phyloP scores from a whole-genome alignment of 768 basidiomycete genomes.

The Mycena venus region DNA sequence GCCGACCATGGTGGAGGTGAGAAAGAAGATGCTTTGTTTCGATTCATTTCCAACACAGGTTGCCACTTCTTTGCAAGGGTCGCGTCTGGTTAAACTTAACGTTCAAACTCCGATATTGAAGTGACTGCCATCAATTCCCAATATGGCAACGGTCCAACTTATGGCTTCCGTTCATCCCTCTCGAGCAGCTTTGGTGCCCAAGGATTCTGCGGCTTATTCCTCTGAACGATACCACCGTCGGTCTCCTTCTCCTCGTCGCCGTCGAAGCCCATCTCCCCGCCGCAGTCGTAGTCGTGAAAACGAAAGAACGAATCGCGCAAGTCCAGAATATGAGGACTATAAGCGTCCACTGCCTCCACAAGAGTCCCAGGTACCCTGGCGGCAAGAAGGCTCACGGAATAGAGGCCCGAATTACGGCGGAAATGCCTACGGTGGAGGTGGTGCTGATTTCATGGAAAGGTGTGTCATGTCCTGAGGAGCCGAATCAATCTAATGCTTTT shows the following conservation, averaged over 20 bases:
- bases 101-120: neutral
- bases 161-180: conserved; percentile 87
- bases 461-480: conserved; percentile 46
- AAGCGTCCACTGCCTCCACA: conserved; percentile 55
- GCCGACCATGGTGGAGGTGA: neutral
- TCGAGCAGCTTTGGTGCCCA: conserved; percentile 75
- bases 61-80: neutral
- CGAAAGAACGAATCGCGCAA: conserved; percentile 52
- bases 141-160: neutral
- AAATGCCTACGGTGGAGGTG: conserved; percentile 49
- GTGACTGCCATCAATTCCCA: too few species aligned
- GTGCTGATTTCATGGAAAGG: conserved; percentile 78
- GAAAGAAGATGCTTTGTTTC: neutral
- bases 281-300: conserved; percentile 46
- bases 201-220: conserved; percentile 43
- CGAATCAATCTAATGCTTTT: conserved; percentile 5
- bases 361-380: conserved; percentile 56
- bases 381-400: conserved; percentile 52
- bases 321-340: conserved; percentile 76
- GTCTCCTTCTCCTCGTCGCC: conserved; percentile 60
- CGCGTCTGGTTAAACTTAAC: too few species aligned
- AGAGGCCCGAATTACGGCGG: conserved; percentile 43
- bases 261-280: conserved; percentile 35
- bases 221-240: conserved; percentile 47
- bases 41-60: neutral